Evolutionary conservation across 1,139 yeast species (phyloP).

Genomic region (Geotrichum klebahnii): DNA sequence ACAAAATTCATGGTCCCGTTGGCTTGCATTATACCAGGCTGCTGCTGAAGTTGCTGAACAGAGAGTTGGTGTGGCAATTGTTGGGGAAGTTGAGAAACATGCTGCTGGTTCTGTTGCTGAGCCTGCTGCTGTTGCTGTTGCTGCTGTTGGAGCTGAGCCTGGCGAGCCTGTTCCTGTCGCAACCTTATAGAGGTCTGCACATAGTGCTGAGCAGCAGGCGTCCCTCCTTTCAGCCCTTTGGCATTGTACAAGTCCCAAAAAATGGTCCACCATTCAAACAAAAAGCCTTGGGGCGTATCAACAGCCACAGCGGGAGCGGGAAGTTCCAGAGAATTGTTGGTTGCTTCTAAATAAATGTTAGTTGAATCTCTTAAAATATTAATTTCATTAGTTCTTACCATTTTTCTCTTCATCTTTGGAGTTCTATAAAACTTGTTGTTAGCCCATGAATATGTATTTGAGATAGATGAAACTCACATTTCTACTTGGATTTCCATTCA

Average conservation of each 20-base stretch:
- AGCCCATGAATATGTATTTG: too few species aligned
- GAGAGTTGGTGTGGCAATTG: slow-evolving; percentile 28
- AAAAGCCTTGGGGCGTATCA: slow-evolving; percentile 79
- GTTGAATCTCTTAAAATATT: too few species aligned
- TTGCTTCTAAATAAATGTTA: slow-evolving; percentile 9
- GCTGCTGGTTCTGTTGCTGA: slow-evolving; percentile 12
- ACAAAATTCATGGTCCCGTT: slow-evolving; percentile 12
- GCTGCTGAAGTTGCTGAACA: slow-evolving; percentile 27
- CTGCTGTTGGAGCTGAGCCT: slow-evolving; percentile 36
- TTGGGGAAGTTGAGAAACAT: slow-evolving; percentile 21
- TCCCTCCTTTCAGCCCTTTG: slow-evolving; percentile 57
- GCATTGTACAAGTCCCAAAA: slow-evolving; percentile 94
- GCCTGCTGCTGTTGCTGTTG: slow-evolving; percentile 7
- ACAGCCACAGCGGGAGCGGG: slow-evolving; percentile 33
- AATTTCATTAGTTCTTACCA: background rate
- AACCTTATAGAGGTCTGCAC: slow-evolving; percentile 55
- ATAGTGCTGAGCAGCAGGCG: slow-evolving; percentile 64
- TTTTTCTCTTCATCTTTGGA: slow-evolving; percentile 5
- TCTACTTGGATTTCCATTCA: background rate
- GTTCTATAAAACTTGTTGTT: background rate
- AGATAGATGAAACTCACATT: background rate
- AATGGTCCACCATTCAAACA: slow-evolving; percentile 94
- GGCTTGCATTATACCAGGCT: slow-evolving; percentile 21
- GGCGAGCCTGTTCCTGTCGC: slow-evolving; percentile 48
- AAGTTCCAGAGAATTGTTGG: slow-evolving; percentile 8